Evolutionary conservation across 176 grass and related monocot genomes (phyloP), one percentile per base, ranked within the genome.

Genomic region (Tuctoria greenei): DNA sequence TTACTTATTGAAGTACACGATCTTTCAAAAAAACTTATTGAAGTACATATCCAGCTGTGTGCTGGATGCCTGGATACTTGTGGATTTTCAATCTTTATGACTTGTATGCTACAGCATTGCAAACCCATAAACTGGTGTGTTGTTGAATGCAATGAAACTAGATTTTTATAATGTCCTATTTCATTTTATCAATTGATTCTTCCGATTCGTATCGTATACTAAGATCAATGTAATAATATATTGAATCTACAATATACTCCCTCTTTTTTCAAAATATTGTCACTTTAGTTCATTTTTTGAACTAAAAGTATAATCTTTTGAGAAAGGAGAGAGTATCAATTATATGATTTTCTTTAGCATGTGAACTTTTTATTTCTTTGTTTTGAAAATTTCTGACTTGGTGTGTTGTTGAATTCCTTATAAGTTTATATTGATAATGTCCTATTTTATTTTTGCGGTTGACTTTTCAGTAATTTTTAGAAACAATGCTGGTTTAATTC

Each of bases 401-500:
- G 1, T 31, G 3, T 31, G 31, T 31, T 31, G 31, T 31, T 31
- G 31, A 31, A 31, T 31, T 1, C 31, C 3, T 31, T 31, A 31
- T 31, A 31, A 31, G 31, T 31, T 31, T 31, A 31, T 31, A 31
- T 31, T 31, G 3, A 31, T 31, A 31, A 3, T 31, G 31, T 2
- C 31, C 31, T 31, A 31, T 31, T 31, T 31, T 3, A 31, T 31
- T 31, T 31, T 31, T 2, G 31, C 31, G 3, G 31, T 31, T 3
- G 3, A 31, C 3, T 31, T 3, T 31, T 31, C 31, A 31, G 31
- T 2, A 31, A 3, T 31, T 1, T 31, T 31, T 31, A 52, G 50
- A n/a, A 52, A 72, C 10, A 37, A 28, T 67, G 23, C 0, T 77
- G 57, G 23, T 71, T 71, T 82, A 66, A 57, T 77, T 44, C 16